phyloP scores from a whole-genome alignment of 2,329 filamentous ascomycete genomes.

The Calonectria multiphialidica region DNA sequence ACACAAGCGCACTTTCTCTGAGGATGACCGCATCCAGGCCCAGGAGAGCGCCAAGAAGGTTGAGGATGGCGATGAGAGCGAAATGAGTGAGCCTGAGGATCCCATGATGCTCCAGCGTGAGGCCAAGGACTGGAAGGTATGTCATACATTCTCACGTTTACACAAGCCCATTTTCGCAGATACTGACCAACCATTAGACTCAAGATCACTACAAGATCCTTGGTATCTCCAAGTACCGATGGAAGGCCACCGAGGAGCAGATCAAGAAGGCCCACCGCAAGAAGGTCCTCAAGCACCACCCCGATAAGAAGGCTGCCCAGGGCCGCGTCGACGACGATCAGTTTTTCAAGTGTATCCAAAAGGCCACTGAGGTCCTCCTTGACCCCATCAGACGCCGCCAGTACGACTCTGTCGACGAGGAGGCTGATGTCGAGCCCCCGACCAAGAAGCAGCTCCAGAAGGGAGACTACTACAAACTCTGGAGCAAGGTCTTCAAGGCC shows the following conservation, averaged over 20 bases:
- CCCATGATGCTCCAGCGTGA: conserved; percentile 91
- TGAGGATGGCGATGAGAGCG: conserved; percentile 89
- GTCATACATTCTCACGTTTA: conserved; percentile 34
- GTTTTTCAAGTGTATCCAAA: conserved; percentile 99
- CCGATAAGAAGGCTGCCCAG: conserved; percentile 96
- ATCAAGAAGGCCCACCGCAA: conserved; percentile 99
- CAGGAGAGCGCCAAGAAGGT: conserved; percentile 96
- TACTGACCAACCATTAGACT: conserved; percentile 60
- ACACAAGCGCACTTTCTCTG: conserved; percentile 97
- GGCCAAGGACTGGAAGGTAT: conserved; percentile 99
- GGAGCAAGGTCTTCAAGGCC: conserved; percentile 89
- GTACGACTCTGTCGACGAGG: conserved; percentile 96
- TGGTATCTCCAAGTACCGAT: conserved; percentile 92
- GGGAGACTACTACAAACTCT: conserved; percentile 95
- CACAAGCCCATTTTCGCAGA: neutral
- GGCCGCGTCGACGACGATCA: conserved; percentile 92
- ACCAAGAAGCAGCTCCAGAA: conserved; percentile 90
- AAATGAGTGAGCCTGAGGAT: conserved; percentile 95
- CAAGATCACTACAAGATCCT: conserved; percentile 99
- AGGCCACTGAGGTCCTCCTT: conserved; percentile 92
- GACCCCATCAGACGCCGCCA: conserved; percentile 94
- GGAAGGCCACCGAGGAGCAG: conserved; percentile 94
- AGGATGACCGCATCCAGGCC: conserved; percentile 97
- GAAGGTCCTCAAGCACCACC: conserved; percentile 99
- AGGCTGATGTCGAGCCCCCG: conserved; percentile 91